Percentiles rank a stretch among this genome's conserved stretches.
phyloP scores from a whole-genome alignment of 139 green algal species.

The Coccomyxa sp. region DNA sequence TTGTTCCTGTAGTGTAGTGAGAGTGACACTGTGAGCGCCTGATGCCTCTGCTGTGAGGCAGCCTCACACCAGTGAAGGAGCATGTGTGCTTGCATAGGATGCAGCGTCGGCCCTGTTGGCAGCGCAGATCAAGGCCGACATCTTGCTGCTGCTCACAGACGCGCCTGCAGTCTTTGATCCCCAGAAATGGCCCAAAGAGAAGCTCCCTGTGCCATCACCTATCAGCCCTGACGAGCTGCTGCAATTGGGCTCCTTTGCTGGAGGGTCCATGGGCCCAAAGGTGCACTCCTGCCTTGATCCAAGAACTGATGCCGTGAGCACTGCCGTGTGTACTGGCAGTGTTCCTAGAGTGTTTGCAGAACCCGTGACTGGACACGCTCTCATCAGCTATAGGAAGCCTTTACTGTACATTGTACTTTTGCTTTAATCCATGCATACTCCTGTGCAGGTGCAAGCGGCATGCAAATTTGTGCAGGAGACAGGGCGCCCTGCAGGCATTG shows the following conservation, averaged over 20 bases:
- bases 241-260: conserved; percentile 11
- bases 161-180: conserved; percentile 23
- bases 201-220: conserved; percentile 18
- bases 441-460: background rate
- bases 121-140: conserved; percentile 15
- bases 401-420: background rate
- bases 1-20: too few species aligned
- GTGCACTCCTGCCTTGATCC: conserved; percentile 7
- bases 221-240: background rate
- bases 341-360: background rate
- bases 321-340: background rate
- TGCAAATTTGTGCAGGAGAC: conserved; percentile 21
- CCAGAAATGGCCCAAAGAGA: conserved; percentile 15
- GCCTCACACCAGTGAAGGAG: too few species aligned
- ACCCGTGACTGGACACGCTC: background rate
- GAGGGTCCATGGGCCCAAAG: conserved; percentile 32
- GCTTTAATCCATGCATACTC: background rate
- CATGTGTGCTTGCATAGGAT: conserved; percentile 4
- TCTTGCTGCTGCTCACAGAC: conserved; percentile 36
- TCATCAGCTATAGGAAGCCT: background rate
- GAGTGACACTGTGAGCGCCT: too few species aligned
- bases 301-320: background rate
- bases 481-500: conserved; percentile 17
- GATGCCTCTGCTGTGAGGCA: too few species aligned
- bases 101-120: conserved; percentile 21